Percentiles rank a stretch among this genome's conserved stretches.
Conservation (phyloP, 176 grass and related monocot genomes). For the Oryza glaberrima region DNA sequence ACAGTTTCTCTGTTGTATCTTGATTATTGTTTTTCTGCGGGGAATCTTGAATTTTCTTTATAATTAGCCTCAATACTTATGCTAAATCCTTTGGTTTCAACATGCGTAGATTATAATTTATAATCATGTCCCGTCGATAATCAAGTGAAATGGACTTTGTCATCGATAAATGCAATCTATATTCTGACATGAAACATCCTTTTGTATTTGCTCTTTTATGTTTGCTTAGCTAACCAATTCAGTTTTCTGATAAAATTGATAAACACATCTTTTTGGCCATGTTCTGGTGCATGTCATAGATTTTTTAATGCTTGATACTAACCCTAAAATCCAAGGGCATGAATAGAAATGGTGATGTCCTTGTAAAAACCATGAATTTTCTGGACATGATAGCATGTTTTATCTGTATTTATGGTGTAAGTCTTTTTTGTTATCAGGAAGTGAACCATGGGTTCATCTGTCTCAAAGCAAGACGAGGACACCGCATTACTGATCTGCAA, state of each 20-base stretch:
- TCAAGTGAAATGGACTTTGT: background rate
- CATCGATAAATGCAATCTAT: too few relatives aligned
- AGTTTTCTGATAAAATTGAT: background rate
- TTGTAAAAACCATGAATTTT: slow-evolving; percentile 11
- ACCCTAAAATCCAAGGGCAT: background rate
- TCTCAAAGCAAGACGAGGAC: slow-evolving; percentile 49
- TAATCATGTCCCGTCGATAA: background rate
- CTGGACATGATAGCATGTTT: background rate
- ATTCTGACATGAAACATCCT: background rate
- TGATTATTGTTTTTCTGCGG: too few relatives aligned
- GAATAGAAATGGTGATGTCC: background rate
- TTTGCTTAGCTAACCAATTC: background rate
- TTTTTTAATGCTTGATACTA: background rate
- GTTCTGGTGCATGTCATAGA: background rate
- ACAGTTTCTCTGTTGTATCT: background rate
- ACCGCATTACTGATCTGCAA: slow-evolving; percentile 55
- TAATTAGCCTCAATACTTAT: background rate
- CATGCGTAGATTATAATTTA: background rate
- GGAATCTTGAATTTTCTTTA: background rate
- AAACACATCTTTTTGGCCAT: background rate
- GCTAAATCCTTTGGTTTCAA: background rate
- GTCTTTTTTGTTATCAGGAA: slow-evolving; percentile 24
- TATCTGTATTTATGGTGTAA: slow-evolving; percentile 10
- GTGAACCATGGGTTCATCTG: slow-evolving; percentile 49
- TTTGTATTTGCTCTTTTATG: background rate